A percentile compares a stretch with the other conserved stretches of the same genome.
These are phyloP conservation scores for Pseudozyma thailandica DNA, from an alignment of 1,284 basidiomycete species.

Conservation along the genomic window DNA sequence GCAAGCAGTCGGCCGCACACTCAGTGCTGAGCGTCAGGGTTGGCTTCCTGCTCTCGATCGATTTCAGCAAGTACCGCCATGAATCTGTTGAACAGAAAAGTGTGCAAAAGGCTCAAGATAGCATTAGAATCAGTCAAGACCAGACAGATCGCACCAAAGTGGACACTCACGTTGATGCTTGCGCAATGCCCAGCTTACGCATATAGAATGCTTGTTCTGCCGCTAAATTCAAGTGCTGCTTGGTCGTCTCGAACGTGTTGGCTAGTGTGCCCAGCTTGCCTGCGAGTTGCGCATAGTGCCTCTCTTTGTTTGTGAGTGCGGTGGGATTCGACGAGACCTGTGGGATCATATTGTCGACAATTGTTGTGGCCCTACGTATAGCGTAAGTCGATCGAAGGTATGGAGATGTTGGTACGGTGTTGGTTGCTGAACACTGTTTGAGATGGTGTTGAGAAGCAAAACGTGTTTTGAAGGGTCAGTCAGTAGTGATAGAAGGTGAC, in stretches of 20 bases:
- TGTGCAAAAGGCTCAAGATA: neutral
- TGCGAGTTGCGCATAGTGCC: conserved; percentile 48
- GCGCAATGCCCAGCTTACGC: conserved; percentile 48
- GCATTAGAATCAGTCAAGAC: neutral
- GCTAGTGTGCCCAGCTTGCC: conserved; percentile 38
- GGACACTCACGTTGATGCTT: conserved; percentile 44
- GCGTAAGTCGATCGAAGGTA: neutral
- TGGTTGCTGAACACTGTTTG: neutral
- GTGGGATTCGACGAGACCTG: conserved; percentile 20
- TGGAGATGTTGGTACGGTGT: neutral
- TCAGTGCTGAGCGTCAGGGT: neutral
- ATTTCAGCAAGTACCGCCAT: conserved; percentile 43
- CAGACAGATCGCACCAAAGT: neutral
- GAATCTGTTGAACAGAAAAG: conserved; percentile 16
- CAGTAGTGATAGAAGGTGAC: neutral
- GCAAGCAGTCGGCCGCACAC: no score
- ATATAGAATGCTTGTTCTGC: conserved; percentile 52
- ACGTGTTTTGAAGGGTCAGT: neutral
- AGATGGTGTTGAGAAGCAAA: neutral
- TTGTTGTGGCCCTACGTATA: no score
- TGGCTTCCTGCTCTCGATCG: conserved; percentile 34
- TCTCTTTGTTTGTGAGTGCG: conserved; percentile 35
- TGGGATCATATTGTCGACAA: conserved; percentile 17
- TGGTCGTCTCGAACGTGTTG: conserved; percentile 39
- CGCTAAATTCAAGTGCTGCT: conserved; percentile 36